Base-by-base conservation (phyloP, 208 protist genomes). In the Blechomonas ayalai region DNA sequence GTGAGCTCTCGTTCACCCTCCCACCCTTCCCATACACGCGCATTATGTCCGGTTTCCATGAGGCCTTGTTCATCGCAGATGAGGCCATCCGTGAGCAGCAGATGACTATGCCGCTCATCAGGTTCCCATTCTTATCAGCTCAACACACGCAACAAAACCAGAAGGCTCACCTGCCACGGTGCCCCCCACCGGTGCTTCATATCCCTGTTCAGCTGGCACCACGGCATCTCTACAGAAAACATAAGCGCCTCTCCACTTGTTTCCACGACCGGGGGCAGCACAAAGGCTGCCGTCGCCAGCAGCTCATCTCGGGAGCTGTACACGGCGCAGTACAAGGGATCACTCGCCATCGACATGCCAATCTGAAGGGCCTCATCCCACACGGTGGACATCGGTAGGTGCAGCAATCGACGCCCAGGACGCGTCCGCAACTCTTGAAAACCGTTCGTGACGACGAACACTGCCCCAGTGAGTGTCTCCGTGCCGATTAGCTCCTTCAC, bases 361-460 rank as follows among this genome's bases (percentile, higher is more conserved):
- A 89, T 15, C 55, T 84, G 74, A 34, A 89, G 45, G n/a, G 53
- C 38, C 48, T 80, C 72, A 26, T 89, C 72, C 80, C 80, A 89
- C 49, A 43, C 44, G 4, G 72, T 76, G 33, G 66, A 43, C 15
- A 25, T 38, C n/a, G 32, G 36, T 31, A 60, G 66, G 46, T 63
- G 39, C 43, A 69, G 33, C 41, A 74, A 51, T 42, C 54, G 53
- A 3, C 61, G 53, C 22, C 68, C 58, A 2, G 43, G 45, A 12
- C 52, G 52, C 6, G 62, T 89, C 47, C 67, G 72, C 22, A 89
- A 59, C 32, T 74, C 60, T 50, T 89, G 80, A 54, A 79, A 84
- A 20, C 80, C 74, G 48, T 84, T 88, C 8, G 74, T 75, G 27
- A 88, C 32, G n/a, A 79, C 67, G 33, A 59, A 67, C 16, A 81